Percentiles rank a stretch among this genome's conserved stretches.
These are phyloP conservation scores for Hypoxylon sp. DNA, from an alignment of 2,329 filamentous ascomycete genomes.

Conservation along the genomic window DNA sequence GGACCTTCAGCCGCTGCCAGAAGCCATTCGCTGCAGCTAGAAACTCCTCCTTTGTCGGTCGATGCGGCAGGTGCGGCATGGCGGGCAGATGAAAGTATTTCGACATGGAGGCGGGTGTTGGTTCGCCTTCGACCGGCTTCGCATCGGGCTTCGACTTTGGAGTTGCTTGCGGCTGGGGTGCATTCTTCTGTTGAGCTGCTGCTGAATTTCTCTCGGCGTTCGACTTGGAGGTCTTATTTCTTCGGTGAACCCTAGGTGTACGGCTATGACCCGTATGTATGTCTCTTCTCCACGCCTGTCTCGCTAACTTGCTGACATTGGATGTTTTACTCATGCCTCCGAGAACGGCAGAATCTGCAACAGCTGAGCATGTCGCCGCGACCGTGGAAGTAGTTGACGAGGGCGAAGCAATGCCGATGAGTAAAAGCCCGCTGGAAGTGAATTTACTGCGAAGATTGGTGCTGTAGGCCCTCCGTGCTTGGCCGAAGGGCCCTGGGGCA, in stretches of 20 bases:
- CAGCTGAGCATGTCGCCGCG: conserved; percentile 55
- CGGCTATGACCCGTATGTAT: conserved; percentile 49
- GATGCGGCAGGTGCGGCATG: conserved; percentile 80
- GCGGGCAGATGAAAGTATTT: conserved; percentile 65
- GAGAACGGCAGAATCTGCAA: conserved; percentile 53
- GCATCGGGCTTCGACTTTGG: conserved; percentile 36
- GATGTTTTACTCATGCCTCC: conserved; percentile 47
- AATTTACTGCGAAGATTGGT: conserved; percentile 62
- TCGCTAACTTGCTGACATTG: conserved; percentile 52
- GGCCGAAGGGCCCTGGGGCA: conserved; percentile 46
- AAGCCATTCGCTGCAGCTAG: conserved; percentile 92
- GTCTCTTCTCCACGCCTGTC: conserved; percentile 54
- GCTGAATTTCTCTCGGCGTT: conserved; percentile 40
- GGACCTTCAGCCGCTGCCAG: conserved; percentile 87
- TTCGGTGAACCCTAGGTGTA: conserved; percentile 41
- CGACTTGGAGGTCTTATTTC: conserved; percentile 51
- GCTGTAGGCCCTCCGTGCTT: conserved; percentile 49
- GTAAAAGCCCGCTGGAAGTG: conserved; percentile 66
- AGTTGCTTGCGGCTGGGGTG: conserved; percentile 28
- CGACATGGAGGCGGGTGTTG: conserved; percentile 63
- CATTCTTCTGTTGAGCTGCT: conserved; percentile 39
- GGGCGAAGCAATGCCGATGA: conserved; percentile 60
- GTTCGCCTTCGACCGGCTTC: conserved; percentile 44
- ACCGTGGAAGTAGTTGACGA: conserved; percentile 54
- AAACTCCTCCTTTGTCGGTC: conserved; percentile 93